Percentiles rank a stretch among this genome's conserved stretches.
Evolutionary conservation across 371 early-diverging fungal species (phyloP).

Genomic region (Cokeromyces recurvatus): DNA sequence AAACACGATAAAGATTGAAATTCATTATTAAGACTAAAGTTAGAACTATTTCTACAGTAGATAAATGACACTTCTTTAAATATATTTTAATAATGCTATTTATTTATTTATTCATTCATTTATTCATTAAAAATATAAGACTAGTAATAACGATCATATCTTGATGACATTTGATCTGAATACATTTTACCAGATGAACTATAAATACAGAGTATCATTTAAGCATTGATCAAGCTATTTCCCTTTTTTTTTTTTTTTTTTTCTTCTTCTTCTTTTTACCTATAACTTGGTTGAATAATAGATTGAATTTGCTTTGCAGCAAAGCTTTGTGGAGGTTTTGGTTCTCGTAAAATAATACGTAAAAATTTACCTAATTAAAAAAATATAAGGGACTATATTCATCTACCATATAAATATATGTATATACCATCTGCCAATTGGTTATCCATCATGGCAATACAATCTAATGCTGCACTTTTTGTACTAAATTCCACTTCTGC

Average conservation of each 20-base stretch:
- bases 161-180: conserved; percentile 19
- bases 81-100: too few species aligned
- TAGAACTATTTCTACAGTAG: too few species aligned
- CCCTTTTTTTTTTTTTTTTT: too few species aligned
- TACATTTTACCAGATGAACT: conserved; percentile 25
- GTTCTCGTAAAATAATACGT: conserved; percentile 30
- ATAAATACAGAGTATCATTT: not conserved
- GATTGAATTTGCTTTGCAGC: conserved; percentile 12
- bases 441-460: conserved; percentile 38
- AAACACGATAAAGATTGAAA: too few species aligned
- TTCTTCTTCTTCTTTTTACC: too few species aligned
- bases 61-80: too few species aligned
- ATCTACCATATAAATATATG: not conserved
- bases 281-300: conserved; percentile 8
- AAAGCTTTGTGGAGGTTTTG: conserved; percentile 5
- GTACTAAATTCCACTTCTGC: conserved; percentile 45
- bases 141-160: conserved; percentile 17
- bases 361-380: conserved; percentile 25
- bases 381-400: not conserved
- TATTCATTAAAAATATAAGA: too few species aligned
- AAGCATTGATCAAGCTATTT: not conserved
- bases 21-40: too few species aligned
- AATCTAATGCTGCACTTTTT: conserved; percentile 35
- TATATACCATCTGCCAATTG: conserved; percentile 39
- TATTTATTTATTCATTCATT: too few species aligned